These are phyloP conservation scores for Populus alba DNA, from an alignment of 345 rosid genomes.

Conservation along the genomic window DNA sequence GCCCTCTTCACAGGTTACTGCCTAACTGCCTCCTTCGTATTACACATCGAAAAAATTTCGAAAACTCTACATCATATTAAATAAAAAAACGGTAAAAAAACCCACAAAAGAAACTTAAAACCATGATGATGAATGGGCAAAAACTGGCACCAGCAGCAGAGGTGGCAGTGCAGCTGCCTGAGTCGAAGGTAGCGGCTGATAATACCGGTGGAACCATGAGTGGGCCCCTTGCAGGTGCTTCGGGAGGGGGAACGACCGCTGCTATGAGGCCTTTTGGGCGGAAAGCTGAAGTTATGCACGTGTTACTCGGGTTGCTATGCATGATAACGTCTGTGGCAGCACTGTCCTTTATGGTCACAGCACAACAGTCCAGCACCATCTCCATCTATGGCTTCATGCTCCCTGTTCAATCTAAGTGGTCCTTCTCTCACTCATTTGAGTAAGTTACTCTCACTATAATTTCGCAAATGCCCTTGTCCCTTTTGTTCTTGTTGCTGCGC, in stretches of 20 bases:
- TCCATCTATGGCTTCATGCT: conserved; percentile 63
- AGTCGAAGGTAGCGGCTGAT: conserved; percentile 23
- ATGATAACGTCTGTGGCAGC: conserved; percentile 48
- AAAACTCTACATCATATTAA: background rate
- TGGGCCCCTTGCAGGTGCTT: conserved; percentile 3
- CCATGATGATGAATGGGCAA: conserved; percentile 25
- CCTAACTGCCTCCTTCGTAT: background rate
- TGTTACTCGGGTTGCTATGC: conserved; percentile 50
- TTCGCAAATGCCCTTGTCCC: background rate
- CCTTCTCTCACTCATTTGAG: conserved; percentile 72
- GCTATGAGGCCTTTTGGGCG: conserved; percentile 13
- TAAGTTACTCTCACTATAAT: conserved; percentile 27
- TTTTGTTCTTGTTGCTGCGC: background rate
- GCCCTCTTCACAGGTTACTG: background rate
- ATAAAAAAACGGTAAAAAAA: background rate
- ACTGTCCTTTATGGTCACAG: conserved; percentile 65
- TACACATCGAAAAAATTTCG: background rate
- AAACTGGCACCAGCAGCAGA: conserved; percentile 22
- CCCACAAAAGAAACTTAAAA: background rate
- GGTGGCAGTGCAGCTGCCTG: conserved; percentile 29
- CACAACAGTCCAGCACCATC: conserved; percentile 53
- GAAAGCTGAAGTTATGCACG: conserved; percentile 40
- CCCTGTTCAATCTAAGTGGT: conserved; percentile 67
- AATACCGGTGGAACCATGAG: conserved; percentile 14
- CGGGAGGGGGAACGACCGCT: background rate